Conservation (phyloP, 495 filamentous ascomycete genomes). For the Annulohypoxylon nitens region DNA sequence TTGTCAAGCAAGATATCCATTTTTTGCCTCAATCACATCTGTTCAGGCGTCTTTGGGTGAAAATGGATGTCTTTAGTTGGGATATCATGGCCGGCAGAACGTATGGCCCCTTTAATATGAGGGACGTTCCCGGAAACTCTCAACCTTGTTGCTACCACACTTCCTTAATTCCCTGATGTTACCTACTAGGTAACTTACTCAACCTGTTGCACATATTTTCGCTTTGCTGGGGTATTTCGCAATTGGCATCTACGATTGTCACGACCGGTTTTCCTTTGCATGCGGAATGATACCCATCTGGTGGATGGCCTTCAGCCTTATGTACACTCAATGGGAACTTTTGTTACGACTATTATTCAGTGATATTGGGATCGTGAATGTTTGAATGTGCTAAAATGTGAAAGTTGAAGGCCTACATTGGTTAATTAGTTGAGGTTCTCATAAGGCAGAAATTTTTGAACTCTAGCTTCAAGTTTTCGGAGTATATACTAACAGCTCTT, state of each 20-base stretch:
- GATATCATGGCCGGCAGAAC: constrained; percentile 8
- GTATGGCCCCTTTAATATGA: neutral
- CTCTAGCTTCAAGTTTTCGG: neutral
- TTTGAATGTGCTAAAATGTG: neutral
- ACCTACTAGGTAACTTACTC: too few species aligned
- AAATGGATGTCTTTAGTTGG: neutral
- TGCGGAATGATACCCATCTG: constrained; percentile 47
- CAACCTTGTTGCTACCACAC: constrained; percentile 1
- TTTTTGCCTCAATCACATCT: neutral
- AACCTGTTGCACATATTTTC: constrained; percentile 31
- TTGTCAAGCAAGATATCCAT: neutral
- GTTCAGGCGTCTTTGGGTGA: constrained; percentile 10
- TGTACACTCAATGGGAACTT: constrained; percentile 38
- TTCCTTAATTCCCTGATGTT: neutral
- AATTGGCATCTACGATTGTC: constrained; percentile 12
- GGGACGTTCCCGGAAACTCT: constrained; percentile 10
- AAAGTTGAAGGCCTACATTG: neutral
- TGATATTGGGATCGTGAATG: neutral
- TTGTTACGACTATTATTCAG: constrained; percentile 3
- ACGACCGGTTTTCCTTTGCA: constrained; percentile 34
- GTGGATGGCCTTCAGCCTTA: constrained; percentile 35
- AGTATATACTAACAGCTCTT: neutral
- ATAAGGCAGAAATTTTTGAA: neutral
- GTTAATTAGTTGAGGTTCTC: neutral
- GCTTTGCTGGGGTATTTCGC: constrained; percentile 33